Conservation (phyloP, 768 basidiomycete species). For the Amanita molliuscula region DNA sequence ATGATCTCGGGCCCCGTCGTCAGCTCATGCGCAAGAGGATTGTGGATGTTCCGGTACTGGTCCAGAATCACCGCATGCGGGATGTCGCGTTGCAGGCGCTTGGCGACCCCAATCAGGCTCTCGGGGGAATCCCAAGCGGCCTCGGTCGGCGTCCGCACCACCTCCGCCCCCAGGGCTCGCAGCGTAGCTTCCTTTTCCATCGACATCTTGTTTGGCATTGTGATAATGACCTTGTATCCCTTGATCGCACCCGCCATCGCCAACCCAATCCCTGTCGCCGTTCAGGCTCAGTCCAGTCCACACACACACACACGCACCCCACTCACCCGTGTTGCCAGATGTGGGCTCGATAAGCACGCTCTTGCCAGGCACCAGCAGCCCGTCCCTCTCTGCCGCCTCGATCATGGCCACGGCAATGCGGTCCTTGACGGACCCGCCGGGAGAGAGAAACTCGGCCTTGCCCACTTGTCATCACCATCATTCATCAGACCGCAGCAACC, state of each 20-base stretch:
- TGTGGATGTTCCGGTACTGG: slow-evolving; percentile 83
- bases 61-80: slow-evolving; percentile 85
- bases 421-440: slow-evolving; percentile 93
- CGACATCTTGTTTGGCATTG: slow-evolving; percentile 94
- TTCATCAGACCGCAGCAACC: not conserved
- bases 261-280: slow-evolving; percentile 72
- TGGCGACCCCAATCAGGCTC: slow-evolving; percentile 88
- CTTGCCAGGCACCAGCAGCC: slow-evolving; percentile 75
- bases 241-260: slow-evolving; percentile 92
- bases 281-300: not conserved
- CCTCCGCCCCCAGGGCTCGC: slow-evolving; percentile 87
- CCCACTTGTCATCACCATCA: slow-evolving; percentile 45
- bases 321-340: slow-evolving; percentile 85
- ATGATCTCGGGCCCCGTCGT: slow-evolving; percentile 92
- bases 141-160: slow-evolving; percentile 87
- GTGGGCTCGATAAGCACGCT: slow-evolving; percentile 94
- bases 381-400: slow-evolving; percentile 84
- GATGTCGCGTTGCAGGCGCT: slow-evolving; percentile 65
- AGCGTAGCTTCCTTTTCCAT: slow-evolving; percentile 90
- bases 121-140: slow-evolving; percentile 85
- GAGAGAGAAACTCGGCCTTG: slow-evolving; percentile 85
- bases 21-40: slow-evolving; percentile 84
- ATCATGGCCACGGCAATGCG: slow-evolving; percentile 96
- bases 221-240: slow-evolving; percentile 88
- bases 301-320: not conserved